A percentile compares a stretch with the other conserved stretches of the same genome.
phyloP scores from a whole-genome alignment of 805 yeast species.

The Wickerhamiella azyma region DNA sequence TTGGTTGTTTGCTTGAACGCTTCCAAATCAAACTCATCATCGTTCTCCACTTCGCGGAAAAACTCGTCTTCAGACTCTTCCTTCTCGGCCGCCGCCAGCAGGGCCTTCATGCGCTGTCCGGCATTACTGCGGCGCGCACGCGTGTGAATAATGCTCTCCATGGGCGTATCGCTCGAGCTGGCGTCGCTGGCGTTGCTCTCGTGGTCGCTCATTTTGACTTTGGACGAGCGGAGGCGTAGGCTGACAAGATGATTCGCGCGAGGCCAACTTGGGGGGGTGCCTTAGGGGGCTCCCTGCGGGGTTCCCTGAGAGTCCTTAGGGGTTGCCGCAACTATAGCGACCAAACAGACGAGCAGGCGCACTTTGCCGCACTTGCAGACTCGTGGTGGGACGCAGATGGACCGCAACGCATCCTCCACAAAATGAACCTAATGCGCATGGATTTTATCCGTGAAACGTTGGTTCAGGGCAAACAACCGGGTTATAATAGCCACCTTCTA shows the following conservation, averaged over 20 bases:
- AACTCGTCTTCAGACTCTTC: conserved; percentile 38
- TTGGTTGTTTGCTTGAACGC: conserved; percentile 8
- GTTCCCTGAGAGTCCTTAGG: too few relatives aligned
- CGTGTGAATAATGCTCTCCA: conserved; percentile 22
- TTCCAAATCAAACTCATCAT: conserved; percentile 29
- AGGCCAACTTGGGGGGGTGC: too few relatives aligned
- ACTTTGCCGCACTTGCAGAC: conserved; percentile 77
- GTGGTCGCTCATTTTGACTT: too few relatives aligned
- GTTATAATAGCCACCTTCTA: conserved; percentile 53
- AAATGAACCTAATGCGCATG: conserved; percentile 83
- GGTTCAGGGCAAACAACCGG: conserved; percentile 35
- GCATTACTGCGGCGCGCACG: conserved; percentile 77
- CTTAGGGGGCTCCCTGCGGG: too few relatives aligned
- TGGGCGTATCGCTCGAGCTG: neutral
- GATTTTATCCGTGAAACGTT: conserved; percentile 67
- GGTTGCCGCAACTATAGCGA: too few relatives aligned
- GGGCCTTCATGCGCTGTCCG: conserved; percentile 64
- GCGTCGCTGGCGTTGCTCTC: neutral
- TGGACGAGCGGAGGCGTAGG: too few relatives aligned
- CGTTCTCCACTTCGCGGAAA: conserved; percentile 30
- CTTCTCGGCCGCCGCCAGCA: conserved; percentile 60
- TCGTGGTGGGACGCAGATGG: conserved; percentile 98
- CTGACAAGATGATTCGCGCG: too few relatives aligned
- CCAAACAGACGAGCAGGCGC: conserved; percentile 41
- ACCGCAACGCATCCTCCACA: conserved; percentile 83